phyloP scores from a whole-genome alignment of 495 filamentous ascomycete genomes.

The Apiosordaria backusii region DNA sequence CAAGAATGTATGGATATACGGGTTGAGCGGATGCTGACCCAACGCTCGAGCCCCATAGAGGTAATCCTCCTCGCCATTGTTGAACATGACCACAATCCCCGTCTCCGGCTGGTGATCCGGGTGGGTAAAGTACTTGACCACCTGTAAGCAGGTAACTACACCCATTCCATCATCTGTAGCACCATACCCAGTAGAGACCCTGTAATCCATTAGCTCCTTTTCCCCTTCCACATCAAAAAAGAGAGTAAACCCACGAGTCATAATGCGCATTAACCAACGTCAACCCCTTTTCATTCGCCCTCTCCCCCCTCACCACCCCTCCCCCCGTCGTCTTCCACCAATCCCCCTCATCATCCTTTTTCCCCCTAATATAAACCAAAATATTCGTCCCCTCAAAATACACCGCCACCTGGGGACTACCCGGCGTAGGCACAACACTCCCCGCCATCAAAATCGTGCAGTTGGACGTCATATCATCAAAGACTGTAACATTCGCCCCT shows the following conservation, averaged over 20 bases:
- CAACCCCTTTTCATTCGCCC: slow-evolving; percentile 60
- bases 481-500: slow-evolving; percentile 53
- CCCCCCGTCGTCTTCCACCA: slow-evolving; percentile 55
- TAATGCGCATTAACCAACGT: slow-evolving; percentile 95
- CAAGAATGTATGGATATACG: slow-evolving; percentile 76
- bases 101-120: slow-evolving; percentile 69
- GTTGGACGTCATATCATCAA: slow-evolving; percentile 80
- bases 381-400: slow-evolving; percentile 95
- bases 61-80: slow-evolving; percentile 95
- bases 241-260: slow-evolving; percentile 51
- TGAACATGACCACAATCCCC: slow-evolving; percentile 81
- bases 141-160: slow-evolving; percentile 77
- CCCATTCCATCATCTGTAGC: slow-evolving; percentile 94
- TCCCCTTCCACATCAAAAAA: not conserved
- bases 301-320: slow-evolving; percentile 35
- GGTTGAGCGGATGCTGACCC: slow-evolving; percentile 71
- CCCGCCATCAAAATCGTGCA: slow-evolving; percentile 48
- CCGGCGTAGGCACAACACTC: slow-evolving; percentile 22
- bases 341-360: slow-evolving; percentile 60
- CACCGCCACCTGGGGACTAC: slow-evolving; percentile 39
- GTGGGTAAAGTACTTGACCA: slow-evolving; percentile 84
- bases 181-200: slow-evolving; percentile 81
- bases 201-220: slow-evolving; percentile 25
- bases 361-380: slow-evolving; percentile 83
- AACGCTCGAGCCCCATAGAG: slow-evolving; percentile 89